Conservation (phyloP, 495 filamentous ascomycete genomes). For the Podospora pseudocomata region DNA sequence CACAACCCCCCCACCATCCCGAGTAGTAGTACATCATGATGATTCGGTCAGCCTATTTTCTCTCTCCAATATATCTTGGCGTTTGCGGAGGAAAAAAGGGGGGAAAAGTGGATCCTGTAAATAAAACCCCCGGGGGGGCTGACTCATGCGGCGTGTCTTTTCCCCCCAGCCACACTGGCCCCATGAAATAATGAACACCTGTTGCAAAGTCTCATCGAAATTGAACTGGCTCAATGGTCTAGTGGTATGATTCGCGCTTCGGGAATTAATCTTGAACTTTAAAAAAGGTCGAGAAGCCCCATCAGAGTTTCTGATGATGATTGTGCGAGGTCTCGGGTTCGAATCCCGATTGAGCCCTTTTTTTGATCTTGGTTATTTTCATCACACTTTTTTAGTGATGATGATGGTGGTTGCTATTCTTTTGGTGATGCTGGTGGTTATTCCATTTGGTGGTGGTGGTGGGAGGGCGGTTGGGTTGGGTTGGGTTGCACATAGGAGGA, state of each 20-base stretch:
- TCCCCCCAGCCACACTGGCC: background rate
- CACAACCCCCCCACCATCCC: background rate
- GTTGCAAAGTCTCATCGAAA: background rate
- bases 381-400: too few species aligned
- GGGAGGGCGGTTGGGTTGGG: too few species aligned
- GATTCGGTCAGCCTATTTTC: background rate
- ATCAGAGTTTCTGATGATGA: background rate
- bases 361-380: background rate
- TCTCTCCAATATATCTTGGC: background rate
- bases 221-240: background rate
- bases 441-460: too few species aligned
- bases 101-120: background rate
- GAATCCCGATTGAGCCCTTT: background rate
- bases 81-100: too few species aligned
- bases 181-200: background rate
- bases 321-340: slow-evolving; percentile 6
- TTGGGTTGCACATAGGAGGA: too few species aligned
- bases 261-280: background rate
- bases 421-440: too few species aligned
- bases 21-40: too few species aligned
- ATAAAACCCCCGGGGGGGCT: background rate
- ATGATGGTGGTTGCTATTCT: too few species aligned
- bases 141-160: background rate
- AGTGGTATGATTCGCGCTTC: slow-evolving; percentile 6
- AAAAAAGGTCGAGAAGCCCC: background rate